Percentiles rank a stretch among this genome's conserved stretches.
These are phyloP conservation scores for Polytolypa hystricis DNA, from an alignment of 2,329 filamentous ascomycete species.

Conservation along the genomic window DNA sequence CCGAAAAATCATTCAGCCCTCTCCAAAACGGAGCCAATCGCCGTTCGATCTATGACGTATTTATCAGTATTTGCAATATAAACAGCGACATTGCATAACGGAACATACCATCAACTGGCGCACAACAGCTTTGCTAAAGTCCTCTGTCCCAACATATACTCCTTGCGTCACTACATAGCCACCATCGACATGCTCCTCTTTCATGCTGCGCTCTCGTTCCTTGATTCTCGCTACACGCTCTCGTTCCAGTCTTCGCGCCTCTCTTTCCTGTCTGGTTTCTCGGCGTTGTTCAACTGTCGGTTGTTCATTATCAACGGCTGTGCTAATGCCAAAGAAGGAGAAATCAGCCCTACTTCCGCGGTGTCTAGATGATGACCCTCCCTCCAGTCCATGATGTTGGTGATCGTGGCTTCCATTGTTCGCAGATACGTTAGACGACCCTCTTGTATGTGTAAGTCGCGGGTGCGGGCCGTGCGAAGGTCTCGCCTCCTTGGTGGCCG, in stretches of 20 bases:
- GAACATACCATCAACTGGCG: slow-evolving; percentile 72
- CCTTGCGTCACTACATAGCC: slow-evolving; percentile 91
- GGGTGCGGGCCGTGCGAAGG: slow-evolving; percentile 10
- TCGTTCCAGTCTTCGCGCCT: slow-evolving; percentile 72
- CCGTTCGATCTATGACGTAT: slow-evolving; percentile 67
- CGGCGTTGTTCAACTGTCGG: slow-evolving; percentile 50
- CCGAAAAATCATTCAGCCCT: slow-evolving; percentile 77
- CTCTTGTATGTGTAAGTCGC: slow-evolving; percentile 9
- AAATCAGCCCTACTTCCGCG: slow-evolving; percentile 48
- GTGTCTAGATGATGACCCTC: slow-evolving; percentile 15
- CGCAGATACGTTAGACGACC: slow-evolving; percentile 2
- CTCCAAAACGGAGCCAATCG: slow-evolving; percentile 91
- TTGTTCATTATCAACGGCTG: slow-evolving; percentile 38
- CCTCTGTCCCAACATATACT: slow-evolving; percentile 82
- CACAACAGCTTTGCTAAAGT: slow-evolving; percentile 82
- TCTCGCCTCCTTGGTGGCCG: slow-evolving; percentile 37
- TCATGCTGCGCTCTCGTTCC: slow-evolving; percentile 82
- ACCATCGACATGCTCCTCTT: slow-evolving; percentile 85
- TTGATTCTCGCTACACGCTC: slow-evolving; percentile 65
- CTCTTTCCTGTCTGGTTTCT: slow-evolving; percentile 84
- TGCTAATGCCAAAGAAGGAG: slow-evolving; percentile 46
- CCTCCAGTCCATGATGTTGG: slow-evolving; percentile 6
- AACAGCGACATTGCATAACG: background rate
- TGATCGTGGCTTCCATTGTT: background rate
- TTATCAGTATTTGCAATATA: background rate